These are phyloP conservation scores for Aspergillus novoparasiticus DNA, from an alignment of 2,329 filamentous ascomycete species.

Conservation along the genomic window DNA sequence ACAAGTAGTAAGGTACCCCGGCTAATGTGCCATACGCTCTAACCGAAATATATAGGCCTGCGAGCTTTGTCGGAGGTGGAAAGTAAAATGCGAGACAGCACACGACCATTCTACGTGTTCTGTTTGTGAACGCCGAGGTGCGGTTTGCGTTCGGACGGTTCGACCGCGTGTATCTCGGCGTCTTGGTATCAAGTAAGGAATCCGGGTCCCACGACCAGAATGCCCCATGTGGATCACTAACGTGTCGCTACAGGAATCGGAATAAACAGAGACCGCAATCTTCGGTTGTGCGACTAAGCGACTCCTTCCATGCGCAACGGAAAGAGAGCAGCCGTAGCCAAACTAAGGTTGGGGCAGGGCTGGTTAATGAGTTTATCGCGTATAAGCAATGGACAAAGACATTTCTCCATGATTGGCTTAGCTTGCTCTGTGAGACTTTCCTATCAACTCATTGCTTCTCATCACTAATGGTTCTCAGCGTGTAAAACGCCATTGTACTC, in stretches of 20 bases:
- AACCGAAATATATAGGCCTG: not conserved
- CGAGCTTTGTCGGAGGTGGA: not conserved
- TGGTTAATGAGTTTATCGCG: not conserved
- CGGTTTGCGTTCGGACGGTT: not conserved
- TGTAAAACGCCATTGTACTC: not conserved
- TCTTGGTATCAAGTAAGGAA: not conserved
- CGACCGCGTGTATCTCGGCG: not conserved
- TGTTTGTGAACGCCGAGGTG: not conserved
- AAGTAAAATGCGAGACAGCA: not conserved
- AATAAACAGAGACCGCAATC: not conserved
- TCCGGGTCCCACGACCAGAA: not conserved
- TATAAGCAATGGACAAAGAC: not conserved
- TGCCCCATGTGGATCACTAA: too few species aligned
- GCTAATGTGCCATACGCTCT: not conserved
- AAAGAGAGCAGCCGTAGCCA: not conserved
- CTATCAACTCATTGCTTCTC: not conserved
- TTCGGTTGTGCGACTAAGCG: not conserved
- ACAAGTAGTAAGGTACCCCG: not conserved
- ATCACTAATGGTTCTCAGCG: not conserved
- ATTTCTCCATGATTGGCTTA: not conserved
- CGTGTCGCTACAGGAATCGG: not conserved
- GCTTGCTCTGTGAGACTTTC: not conserved
- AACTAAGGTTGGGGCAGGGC: not conserved
- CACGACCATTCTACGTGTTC: not conserved
- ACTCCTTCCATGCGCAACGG: not conserved